Conservation (phyloP, 192 early-diverging fungal genomes). For the Phycomyces blakesleeanus region DNA sequence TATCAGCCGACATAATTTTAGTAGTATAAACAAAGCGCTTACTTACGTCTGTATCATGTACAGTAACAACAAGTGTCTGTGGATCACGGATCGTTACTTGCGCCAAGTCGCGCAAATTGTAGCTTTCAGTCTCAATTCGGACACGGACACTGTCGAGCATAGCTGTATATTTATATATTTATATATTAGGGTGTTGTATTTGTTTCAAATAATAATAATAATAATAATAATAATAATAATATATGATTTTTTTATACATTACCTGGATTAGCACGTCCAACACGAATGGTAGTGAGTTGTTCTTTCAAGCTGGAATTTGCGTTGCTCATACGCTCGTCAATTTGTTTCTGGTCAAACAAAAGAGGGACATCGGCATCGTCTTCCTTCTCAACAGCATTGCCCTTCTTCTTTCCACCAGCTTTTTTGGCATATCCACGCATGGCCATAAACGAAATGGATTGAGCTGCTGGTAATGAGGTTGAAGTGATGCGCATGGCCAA, state of each 20-base stretch:
- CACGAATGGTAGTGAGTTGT: conserved; percentile 60
- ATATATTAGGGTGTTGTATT: too few species aligned
- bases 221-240: not conserved
- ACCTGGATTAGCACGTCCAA: conserved; percentile 76
- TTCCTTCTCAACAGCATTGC: conserved; percentile 10
- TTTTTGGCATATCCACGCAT: conserved; percentile 25
- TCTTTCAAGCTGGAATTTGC: conserved; percentile 57
- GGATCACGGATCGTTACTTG: conserved; percentile 81
- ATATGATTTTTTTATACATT: not conserved
- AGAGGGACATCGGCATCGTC: conserved; percentile 29
- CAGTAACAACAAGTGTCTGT: conserved; percentile 73
- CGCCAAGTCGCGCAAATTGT: conserved; percentile 61
- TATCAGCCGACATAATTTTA: not conserved
- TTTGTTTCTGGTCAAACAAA: conserved; percentile 56
- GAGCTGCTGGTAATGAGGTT: too few species aligned
- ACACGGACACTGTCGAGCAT: conserved; percentile 72
- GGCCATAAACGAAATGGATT: not conserved
- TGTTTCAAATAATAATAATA: not conserved
- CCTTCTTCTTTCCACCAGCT: conserved; percentile 2
- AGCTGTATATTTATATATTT: conserved; percentile 31
- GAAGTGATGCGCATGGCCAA: too few species aligned
- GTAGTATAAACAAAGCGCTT: too few species aligned
- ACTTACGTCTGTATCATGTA: conserved; percentile 69
- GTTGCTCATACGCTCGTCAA: conserved; percentile 54
- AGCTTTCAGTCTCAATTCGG: conserved; percentile 48